A percentile compares a stretch with the other conserved stretches of the same genome.
Conservation (phyloP, 106 monocot species). For the Dactylorhiza incarnata region DNA sequence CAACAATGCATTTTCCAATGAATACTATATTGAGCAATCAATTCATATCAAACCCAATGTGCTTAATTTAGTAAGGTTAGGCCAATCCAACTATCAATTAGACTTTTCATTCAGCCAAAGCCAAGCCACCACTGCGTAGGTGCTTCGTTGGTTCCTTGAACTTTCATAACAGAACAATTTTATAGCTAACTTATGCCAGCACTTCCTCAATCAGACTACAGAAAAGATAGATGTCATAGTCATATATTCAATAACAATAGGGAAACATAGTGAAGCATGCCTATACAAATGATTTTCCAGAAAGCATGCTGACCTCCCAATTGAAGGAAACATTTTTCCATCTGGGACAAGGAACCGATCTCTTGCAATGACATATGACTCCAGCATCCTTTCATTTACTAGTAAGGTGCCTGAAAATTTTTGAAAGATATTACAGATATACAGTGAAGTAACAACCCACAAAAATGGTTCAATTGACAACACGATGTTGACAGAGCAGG, state of each 20-base stretch:
- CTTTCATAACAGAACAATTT: not conserved
- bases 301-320: conserved; percentile 53
- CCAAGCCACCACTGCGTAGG: not conserved
- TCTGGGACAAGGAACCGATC: conserved; percentile 73
- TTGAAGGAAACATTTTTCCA: conserved; percentile 97
- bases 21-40: too few relatives aligned
- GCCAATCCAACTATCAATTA: not conserved
- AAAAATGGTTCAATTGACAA: not conserved
- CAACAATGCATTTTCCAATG: too few relatives aligned
- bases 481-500: not conserved
- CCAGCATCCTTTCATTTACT: conserved; percentile 98
- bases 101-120: not conserved
- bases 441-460: not conserved
- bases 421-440: not conserved
- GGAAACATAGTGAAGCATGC: not conserved
- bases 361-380: conserved; percentile 95
- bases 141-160: not conserved
- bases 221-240: not conserved
- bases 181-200: not conserved
- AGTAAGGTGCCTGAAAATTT: conserved; percentile 61
- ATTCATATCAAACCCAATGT: too few relatives aligned
- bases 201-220: not conserved
- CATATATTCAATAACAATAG: not conserved
- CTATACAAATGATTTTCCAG: not conserved
- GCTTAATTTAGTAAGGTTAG: not conserved